Conservation (phyloP, 2,329 filamentous ascomycete species). For the Fulvia fulva region DNA sequence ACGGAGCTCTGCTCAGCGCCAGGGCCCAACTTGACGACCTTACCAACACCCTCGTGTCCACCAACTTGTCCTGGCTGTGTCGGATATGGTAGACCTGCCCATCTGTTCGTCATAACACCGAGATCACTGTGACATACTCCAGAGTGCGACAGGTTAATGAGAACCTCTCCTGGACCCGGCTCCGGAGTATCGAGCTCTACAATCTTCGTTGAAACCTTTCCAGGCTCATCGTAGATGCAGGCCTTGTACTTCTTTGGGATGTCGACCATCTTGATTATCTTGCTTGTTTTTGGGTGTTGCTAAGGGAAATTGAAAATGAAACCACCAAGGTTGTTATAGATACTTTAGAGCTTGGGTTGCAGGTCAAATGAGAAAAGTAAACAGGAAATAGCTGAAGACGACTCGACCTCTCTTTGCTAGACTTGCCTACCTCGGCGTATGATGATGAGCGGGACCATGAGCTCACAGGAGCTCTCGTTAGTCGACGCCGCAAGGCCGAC, state of each 20-base stretch:
- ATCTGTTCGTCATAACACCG: slow-evolving; percentile 50
- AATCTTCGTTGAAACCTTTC: slow-evolving; percentile 61
- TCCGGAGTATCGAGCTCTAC: slow-evolving; percentile 62
- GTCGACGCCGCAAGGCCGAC: not conserved
- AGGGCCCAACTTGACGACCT: slow-evolving; percentile 62
- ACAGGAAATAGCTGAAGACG: slow-evolving; percentile 1
- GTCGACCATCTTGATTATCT: slow-evolving; percentile 19
- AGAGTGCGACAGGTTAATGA: slow-evolving; percentile 48
- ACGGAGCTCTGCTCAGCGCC: slow-evolving; percentile 54
- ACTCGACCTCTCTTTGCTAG: not conserved
- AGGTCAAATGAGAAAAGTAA: not conserved
- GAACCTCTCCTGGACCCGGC: slow-evolving; percentile 58
- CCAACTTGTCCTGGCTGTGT: slow-evolving; percentile 61
- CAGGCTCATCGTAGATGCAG: slow-evolving; percentile 61
- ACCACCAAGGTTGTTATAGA: not conserved
- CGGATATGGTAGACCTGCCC: slow-evolving; percentile 55
- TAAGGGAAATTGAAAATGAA: not conserved
- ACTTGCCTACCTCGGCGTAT: not conserved
- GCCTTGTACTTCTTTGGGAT: slow-evolving; percentile 60
- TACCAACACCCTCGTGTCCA: slow-evolving; percentile 65
- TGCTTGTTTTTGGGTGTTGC: not conserved
- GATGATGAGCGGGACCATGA: not conserved
- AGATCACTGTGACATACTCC: slow-evolving; percentile 64
- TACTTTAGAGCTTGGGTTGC: too few species aligned
- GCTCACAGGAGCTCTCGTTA: not conserved